These are phyloP conservation scores for Echites panduratus DNA, from an alignment of 257 asterid species.

Conservation along the genomic window DNA sequence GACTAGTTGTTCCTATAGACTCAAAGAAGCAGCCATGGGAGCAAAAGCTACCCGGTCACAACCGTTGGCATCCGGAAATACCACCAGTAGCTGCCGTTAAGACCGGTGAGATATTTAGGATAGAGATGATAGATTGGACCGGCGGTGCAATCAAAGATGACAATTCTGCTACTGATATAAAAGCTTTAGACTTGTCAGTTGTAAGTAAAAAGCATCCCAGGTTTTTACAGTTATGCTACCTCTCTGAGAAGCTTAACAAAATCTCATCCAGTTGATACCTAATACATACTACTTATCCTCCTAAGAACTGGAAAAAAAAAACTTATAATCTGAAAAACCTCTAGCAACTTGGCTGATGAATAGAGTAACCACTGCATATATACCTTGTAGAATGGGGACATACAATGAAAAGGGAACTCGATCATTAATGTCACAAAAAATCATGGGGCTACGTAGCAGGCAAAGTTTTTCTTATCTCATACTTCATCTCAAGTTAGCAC, in stretches of 20 bases:
- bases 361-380: background rate
- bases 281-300: background rate
- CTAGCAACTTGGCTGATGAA: background rate
- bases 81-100: constrained; percentile 38
- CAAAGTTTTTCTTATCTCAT: background rate
- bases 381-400: background rate
- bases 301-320: background rate
- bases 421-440: too few relatives aligned
- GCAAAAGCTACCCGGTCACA: constrained; percentile 36
- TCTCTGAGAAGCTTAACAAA: background rate
- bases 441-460: background rate
- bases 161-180: constrained; percentile 44
- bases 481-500: background rate
- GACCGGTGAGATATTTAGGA: constrained; percentile 35
- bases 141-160: constrained; percentile 49
- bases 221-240: background rate
- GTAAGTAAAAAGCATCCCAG: constrained; percentile 29
- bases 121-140: constrained; percentile 56
- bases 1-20: constrained; percentile 34
- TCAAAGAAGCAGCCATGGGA: constrained; percentile 36
- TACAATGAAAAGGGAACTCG: background rate
- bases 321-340: background rate
- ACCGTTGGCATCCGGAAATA: constrained; percentile 47
- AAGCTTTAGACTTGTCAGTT: constrained; percentile 40
- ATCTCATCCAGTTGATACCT: background rate